A percentile compares a stretch with the other conserved stretches of the same genome.
These are phyloP conservation scores for Gossypium turneri DNA, from an alignment of 345 rosid genomes.

Conservation along the genomic window DNA sequence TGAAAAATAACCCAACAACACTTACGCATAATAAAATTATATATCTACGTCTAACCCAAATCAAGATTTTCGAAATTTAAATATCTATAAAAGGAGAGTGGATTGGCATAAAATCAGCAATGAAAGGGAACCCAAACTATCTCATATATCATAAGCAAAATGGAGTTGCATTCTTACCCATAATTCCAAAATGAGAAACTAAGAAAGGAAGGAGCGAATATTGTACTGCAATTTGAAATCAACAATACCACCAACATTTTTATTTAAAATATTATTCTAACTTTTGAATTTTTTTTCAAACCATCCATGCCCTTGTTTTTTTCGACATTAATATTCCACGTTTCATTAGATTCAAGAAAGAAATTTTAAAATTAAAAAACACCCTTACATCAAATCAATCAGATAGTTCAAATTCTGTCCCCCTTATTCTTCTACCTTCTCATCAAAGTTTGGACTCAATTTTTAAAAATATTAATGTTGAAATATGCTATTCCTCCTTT, in stretches of 20 bases:
- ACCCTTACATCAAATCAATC: not conserved
- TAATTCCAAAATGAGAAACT: not conserved
- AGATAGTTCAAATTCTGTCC: not conserved
- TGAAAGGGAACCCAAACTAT: not conserved
- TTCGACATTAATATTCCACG: not conserved
- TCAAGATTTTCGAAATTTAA: too few relatives aligned
- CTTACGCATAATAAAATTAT: too few relatives aligned
- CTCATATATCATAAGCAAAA: not conserved
- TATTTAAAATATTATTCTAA: not conserved
- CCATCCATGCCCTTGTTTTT: not conserved
- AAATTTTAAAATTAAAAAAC: not conserved
- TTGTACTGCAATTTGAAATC: constrained; percentile 10
- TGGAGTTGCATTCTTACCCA: not conserved
- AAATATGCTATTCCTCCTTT: too few relatives aligned
- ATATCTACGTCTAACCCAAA: too few relatives aligned
- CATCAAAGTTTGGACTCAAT: not conserved
- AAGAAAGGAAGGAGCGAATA: not conserved
- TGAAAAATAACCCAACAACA: too few relatives aligned
- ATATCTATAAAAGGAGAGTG: too few relatives aligned
- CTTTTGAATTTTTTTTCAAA: not conserved
- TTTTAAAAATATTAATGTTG: too few relatives aligned
- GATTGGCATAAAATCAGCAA: not conserved
- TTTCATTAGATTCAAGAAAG: too few relatives aligned
- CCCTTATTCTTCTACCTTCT: not conserved
- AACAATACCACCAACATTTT: not conserved